phyloP scores from a whole-genome alignment of 2,329 filamentous ascomycete genomes.

The Colletotrichum trifolii region DNA sequence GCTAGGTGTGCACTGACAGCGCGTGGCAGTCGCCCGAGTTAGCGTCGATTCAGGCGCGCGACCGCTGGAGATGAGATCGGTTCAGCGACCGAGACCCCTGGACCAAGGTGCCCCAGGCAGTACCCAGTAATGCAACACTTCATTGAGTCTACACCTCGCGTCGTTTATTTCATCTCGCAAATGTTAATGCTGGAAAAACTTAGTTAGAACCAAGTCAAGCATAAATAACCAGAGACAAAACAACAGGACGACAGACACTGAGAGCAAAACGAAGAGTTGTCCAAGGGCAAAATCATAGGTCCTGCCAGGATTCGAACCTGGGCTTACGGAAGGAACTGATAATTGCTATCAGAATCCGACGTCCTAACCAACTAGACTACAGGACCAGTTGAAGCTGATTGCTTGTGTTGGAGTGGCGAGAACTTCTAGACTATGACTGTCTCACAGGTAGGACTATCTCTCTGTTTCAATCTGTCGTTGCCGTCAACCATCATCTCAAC shows the following conservation, averaged over 20 bases:
- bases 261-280: accelerated
- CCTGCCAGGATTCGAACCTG: slow-evolving; percentile 34
- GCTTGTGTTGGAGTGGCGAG: too few species aligned
- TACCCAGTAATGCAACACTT: not conserved
- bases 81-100: not conserved
- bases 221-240: not conserved
- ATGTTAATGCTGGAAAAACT: too few species aligned
- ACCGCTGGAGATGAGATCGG: slow-evolving; percentile 21
- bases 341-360: slow-evolving; percentile 26
- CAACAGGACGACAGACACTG: too few species aligned
- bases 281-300: not conserved
- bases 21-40: not conserved
- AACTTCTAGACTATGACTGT: too few species aligned
- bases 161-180: too few species aligned
- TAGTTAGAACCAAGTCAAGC: too few species aligned
- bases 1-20: too few species aligned
- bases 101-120: not conserved
- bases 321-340: slow-evolving; percentile 28
- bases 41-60: slow-evolving; percentile 22
- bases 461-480: too few species aligned
- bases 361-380: slow-evolving; percentile 35
- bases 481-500: too few species aligned
- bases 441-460: too few species aligned
- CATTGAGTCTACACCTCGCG: too few species aligned
- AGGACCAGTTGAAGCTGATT: slow-evolving; percentile 2